phyloP scores from a whole-genome alignment of 2,329 filamentous ascomycete genomes.

The Exophiala sideris region DNA sequence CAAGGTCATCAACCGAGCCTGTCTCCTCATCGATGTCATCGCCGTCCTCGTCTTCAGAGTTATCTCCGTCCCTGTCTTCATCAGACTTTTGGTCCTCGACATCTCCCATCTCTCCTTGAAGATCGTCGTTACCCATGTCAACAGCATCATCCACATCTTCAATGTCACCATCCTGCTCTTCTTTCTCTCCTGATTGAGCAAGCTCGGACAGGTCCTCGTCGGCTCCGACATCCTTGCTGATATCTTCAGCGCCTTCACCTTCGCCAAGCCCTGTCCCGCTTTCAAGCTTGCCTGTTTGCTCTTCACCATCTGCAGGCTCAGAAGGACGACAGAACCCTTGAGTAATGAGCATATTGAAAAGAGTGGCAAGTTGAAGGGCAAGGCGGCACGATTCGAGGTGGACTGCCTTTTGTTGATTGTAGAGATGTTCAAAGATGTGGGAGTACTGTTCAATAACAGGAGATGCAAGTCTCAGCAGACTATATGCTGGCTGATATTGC shows the following conservation, averaged over 20 bases:
- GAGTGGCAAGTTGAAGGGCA: slow-evolving; percentile 69
- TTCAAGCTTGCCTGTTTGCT: slow-evolving; percentile 75
- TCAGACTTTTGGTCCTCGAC: slow-evolving; percentile 41
- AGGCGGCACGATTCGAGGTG: slow-evolving; percentile 72
- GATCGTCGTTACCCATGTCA: slow-evolving; percentile 72
- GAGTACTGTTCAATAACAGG: slow-evolving; percentile 76
- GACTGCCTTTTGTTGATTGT: slow-evolving; percentile 59
- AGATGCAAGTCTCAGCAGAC: slow-evolving; percentile 57
- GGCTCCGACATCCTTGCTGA: slow-evolving; percentile 91
- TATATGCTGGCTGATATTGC: slow-evolving; percentile 42
- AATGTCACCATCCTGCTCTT: slow-evolving; percentile 51
- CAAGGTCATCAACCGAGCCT: slow-evolving; percentile 85
- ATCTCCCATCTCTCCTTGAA: slow-evolving; percentile 80
- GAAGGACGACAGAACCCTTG: slow-evolving; percentile 90
- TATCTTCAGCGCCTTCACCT: slow-evolving; percentile 92
- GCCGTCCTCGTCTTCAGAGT: slow-evolving; percentile 61
- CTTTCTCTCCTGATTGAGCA: slow-evolving; percentile 67
- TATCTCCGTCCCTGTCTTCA: slow-evolving; percentile 58
- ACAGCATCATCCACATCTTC: slow-evolving; percentile 47
- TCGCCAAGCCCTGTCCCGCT: slow-evolving; percentile 91
- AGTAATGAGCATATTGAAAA: slow-evolving; percentile 73
- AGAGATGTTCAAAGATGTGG: slow-evolving; percentile 56
- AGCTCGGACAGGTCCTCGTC: slow-evolving; percentile 92
- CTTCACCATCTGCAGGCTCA: slow-evolving; percentile 70
- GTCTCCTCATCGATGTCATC: slow-evolving; percentile 82